Percentiles rank a stretch among this genome's conserved stretches.
Evolutionary conservation across 768 basidiomycete species (phyloP).

Genomic region (Daedaleopsis nitida): DNA sequence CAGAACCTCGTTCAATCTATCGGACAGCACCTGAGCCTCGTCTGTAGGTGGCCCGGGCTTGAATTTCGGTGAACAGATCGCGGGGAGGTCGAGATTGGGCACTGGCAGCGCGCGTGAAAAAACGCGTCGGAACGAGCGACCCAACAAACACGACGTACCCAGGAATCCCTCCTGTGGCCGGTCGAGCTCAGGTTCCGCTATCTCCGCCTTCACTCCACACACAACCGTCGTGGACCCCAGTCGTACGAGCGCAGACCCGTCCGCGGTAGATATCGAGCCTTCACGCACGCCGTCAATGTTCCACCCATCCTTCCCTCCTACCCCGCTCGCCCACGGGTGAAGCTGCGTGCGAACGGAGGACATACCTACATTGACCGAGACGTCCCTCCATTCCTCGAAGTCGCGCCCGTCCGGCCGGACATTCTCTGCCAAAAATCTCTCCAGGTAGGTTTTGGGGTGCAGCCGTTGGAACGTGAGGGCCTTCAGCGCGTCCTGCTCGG

Average conservation of each 20-base stretch:
- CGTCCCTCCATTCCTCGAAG: slow-evolving; percentile 69
- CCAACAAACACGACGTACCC: slow-evolving; percentile 45
- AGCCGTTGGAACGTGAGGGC: slow-evolving; percentile 76
- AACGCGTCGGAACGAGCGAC: background rate
- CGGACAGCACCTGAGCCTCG: slow-evolving; percentile 90
- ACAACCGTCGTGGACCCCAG: slow-evolving; percentile 94
- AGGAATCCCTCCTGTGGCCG: slow-evolving; percentile 76
- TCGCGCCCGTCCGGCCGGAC: slow-evolving; percentile 83
- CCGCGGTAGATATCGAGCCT: slow-evolving; percentile 94
- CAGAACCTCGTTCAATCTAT: slow-evolving; percentile 78
- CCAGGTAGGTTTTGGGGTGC: slow-evolving; percentile 86
- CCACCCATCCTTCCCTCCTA: background rate
- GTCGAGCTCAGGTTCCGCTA: slow-evolving; percentile 87
- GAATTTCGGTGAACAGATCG: slow-evolving; percentile 91
- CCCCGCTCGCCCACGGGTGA: background rate
- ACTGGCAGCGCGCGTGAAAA: slow-evolving; percentile 49
- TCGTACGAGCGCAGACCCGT: slow-evolving; percentile 89
- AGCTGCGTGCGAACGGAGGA: slow-evolving; percentile 3
- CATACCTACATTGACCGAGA: slow-evolving; percentile 81
- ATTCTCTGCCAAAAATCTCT: slow-evolving; percentile 78
- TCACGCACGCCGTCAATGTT: background rate
- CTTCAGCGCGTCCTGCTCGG: slow-evolving; percentile 27
- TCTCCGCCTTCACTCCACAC: slow-evolving; percentile 95
- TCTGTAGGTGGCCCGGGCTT: slow-evolving; percentile 95
- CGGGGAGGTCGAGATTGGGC: slow-evolving; percentile 92